phyloP scores from a whole-genome alignment of 805 yeast genomes.

The Dipodascus geniculatus region DNA sequence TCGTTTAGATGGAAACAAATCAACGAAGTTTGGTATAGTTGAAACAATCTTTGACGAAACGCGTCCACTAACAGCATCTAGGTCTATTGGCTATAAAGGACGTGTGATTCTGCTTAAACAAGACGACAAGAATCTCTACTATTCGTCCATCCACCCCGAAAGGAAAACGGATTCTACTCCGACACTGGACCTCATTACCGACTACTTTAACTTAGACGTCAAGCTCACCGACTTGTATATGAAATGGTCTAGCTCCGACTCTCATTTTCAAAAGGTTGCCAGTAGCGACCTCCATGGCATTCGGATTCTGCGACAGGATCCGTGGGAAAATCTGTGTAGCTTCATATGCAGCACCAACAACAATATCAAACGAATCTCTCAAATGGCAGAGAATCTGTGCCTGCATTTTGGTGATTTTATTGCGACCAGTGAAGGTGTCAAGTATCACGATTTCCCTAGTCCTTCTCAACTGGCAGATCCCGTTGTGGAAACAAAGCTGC shows the following conservation, averaged over 20 bases:
- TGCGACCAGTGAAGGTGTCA: conserved; percentile 38
- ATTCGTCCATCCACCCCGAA: conserved; percentile 28
- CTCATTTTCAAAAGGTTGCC: conserved; percentile 31
- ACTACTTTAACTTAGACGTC: conserved; percentile 61
- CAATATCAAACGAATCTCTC: conserved; percentile 84
- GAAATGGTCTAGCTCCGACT: conserved; percentile 52
- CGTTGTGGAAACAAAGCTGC: conserved; percentile 34
- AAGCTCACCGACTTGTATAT: conserved; percentile 41
- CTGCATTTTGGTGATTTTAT: conserved; percentile 54
- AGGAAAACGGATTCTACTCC: background rate
- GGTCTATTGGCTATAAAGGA: conserved; percentile 36
- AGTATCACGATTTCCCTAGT: conserved; percentile 64
- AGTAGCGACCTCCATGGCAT: conserved; percentile 45
- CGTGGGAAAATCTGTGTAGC: conserved; percentile 88
- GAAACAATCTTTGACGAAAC: background rate
- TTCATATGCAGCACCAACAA: conserved; percentile 95
- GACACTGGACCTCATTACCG: conserved; percentile 35
- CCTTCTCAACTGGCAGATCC: conserved; percentile 38
- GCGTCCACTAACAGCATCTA: background rate
- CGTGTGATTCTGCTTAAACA: conserved; percentile 58
- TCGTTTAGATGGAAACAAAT: conserved; percentile 69
- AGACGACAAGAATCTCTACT: conserved; percentile 39
- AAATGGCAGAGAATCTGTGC: conserved; percentile 79
- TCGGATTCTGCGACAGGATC: conserved; percentile 82
- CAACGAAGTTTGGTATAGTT: conserved; percentile 37